Evolutionary conservation across 1,139 yeast genomes (phyloP).

Genomic region (Blastobotrys indianensis): DNA sequence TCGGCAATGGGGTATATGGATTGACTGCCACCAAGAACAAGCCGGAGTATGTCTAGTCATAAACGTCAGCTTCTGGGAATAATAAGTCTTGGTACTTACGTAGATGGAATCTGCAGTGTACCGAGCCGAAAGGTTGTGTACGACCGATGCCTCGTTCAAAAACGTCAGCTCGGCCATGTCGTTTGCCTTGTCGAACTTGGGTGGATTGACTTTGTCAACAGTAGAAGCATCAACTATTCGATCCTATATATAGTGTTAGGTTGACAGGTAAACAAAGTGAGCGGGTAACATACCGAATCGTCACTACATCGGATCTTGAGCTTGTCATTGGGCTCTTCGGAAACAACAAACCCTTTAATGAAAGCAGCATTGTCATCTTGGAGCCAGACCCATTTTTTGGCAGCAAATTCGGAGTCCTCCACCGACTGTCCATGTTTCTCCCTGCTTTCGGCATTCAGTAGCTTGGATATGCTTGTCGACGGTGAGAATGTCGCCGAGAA

Average conservation of each 20-base stretch:
- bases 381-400: slow-evolving; percentile 74
- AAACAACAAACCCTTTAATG: slow-evolving; percentile 61
- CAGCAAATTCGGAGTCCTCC: slow-evolving; percentile 45
- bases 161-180: slow-evolving; percentile 96
- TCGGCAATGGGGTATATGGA: slow-evolving; percentile 76
- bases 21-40: slow-evolving; percentile 91
- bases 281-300: slow-evolving; percentile 37
- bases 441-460: slow-evolving; percentile 6
- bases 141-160: slow-evolving; percentile 89
- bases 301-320: slow-evolving; percentile 50
- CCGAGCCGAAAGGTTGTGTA: slow-evolving; percentile 71
- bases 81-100: slow-evolving; percentile 34
- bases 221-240: slow-evolving; percentile 41
- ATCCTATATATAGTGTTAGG: slow-evolving; percentile 28
- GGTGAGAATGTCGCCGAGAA: slow-evolving; percentile 15
- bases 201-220: slow-evolving; percentile 69
- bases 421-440: slow-evolving; percentile 14
- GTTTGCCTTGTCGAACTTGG: slow-evolving; percentile 84
- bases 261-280: background rate
- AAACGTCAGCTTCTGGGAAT: background rate
- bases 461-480: slow-evolving; percentile 10
- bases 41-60: slow-evolving; percentile 57
- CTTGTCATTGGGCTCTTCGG: slow-evolving; percentile 44
- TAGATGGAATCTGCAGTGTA: slow-evolving; percentile 76
- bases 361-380: slow-evolving; percentile 64